These are phyloP conservation scores for Amborella trichopoda DNA, from an alignment of 164 flowering plant species.

Conservation along the genomic window DNA sequence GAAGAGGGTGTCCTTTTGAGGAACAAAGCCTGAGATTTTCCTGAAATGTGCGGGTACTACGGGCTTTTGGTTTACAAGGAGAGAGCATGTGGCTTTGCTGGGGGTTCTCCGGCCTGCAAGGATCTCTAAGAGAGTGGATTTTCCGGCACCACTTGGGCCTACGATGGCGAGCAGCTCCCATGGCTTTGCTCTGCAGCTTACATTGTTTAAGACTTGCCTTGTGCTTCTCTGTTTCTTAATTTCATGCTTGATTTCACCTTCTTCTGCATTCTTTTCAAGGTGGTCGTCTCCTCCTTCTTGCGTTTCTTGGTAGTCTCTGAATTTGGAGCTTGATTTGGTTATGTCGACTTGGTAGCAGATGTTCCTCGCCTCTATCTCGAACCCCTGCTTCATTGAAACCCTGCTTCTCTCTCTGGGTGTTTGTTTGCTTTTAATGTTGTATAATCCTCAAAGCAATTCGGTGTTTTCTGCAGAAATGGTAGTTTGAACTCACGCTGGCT, in stretches of 20 bases:
- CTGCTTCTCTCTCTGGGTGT: background rate
- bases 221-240: constrained; percentile 3
- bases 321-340: constrained; percentile 18
- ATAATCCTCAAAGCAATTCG: background rate
- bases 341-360: constrained; percentile 54
- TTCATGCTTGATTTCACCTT: constrained; percentile 4
- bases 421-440: background rate
- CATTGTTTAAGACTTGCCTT: constrained; percentile 43
- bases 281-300: constrained; percentile 8
- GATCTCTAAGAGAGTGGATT: constrained; percentile 68
- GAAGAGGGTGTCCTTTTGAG: constrained; percentile 76
- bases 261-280: background rate
- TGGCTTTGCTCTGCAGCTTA: constrained; percentile 59
- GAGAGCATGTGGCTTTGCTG: constrained; percentile 22
- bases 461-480: too few species aligned
- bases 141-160: constrained; percentile 96
- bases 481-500: too few species aligned
- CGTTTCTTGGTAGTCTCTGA: constrained; percentile 28
- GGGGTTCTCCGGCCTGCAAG: constrained; percentile 56
- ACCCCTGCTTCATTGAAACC: constrained; percentile 62
- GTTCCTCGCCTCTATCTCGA: constrained; percentile 80
- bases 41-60: constrained; percentile 42
- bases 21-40: constrained; percentile 75
- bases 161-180: constrained; percentile 88
- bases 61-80: constrained; percentile 43